A percentile compares a stretch with the other conserved stretches of the same genome.
phyloP scores from a whole-genome alignment of 2,329 filamentous ascomycete species.

The Ophiostoma angusticollis region DNA sequence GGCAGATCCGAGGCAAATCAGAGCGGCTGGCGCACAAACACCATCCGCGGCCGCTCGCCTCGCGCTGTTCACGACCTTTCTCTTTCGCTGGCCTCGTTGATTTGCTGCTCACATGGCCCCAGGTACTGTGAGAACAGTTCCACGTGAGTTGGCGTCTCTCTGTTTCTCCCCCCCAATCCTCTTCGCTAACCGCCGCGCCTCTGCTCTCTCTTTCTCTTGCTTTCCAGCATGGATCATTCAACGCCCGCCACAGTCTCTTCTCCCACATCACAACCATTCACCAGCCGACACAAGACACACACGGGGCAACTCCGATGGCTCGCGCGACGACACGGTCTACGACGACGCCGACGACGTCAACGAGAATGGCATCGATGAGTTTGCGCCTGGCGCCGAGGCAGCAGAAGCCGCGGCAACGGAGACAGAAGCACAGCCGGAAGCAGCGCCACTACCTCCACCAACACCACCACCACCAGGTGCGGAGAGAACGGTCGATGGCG shows the following conservation, averaged over 20 bases:
- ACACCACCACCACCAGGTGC: neutral
- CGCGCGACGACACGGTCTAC: neutral
- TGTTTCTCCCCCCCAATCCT: neutral
- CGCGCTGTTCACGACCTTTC: too few relatives aligned
- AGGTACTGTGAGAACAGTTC: slow-evolving; percentile 4
- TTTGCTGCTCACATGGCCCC: slow-evolving; percentile 3
- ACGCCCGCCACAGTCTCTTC: slow-evolving; percentile 12
- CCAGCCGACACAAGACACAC: slow-evolving; percentile 10
- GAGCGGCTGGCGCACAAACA: too few relatives aligned
- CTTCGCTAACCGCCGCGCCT: neutral
- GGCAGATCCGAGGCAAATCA: too few relatives aligned
- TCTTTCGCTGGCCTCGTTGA: too few relatives aligned
- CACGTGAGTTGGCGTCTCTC: slow-evolving; percentile 2
- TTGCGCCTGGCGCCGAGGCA: too few relatives aligned
- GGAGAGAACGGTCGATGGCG: neutral
- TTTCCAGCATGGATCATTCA: slow-evolving; percentile 14
- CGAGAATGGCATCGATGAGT: neutral
- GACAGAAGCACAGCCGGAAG: neutral
- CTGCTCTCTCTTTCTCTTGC: neutral
- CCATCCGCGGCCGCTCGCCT: too few relatives aligned
- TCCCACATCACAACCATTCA: slow-evolving; percentile 15
- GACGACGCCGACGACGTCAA: neutral
- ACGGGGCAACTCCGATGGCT: neutral
- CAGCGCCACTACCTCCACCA: neutral
- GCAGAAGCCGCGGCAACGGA: slow-evolving; percentile 1